phyloP scores from a whole-genome alignment of 257 asterid species.

The Mentha longifolia region DNA sequence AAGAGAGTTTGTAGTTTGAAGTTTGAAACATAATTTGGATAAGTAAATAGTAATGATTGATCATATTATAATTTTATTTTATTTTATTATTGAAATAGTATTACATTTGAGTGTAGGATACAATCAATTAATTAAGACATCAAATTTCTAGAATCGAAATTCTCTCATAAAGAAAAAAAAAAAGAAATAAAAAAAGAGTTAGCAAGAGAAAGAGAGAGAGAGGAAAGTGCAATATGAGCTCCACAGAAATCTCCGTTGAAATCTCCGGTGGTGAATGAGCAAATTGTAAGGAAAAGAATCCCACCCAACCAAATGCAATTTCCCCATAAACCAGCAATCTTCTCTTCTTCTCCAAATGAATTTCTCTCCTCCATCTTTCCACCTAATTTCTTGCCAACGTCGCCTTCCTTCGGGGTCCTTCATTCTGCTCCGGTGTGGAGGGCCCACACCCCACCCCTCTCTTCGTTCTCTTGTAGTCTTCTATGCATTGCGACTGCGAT shows the following conservation, averaged over 20 bases:
- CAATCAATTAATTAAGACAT: too few species aligned
- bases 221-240: neutral
- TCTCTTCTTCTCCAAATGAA: constrained; percentile 47
- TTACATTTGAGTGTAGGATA: too few species aligned
- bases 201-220: neutral
- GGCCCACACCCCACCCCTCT: constrained; percentile 45
- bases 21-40: too few species aligned
- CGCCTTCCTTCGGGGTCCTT: constrained; percentile 62
- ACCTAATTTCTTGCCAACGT: constrained; percentile 39
- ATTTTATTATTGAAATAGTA: too few species aligned
- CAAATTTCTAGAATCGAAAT: too few species aligned
- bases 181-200: too few species aligned
- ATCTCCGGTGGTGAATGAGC: constrained; percentile 52
- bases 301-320: constrained; percentile 30
- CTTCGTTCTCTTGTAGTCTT: neutral
- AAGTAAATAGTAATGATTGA: too few species aligned
- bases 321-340: constrained; percentile 33
- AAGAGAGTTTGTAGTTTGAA: too few species aligned
- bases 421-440: constrained; percentile 60
- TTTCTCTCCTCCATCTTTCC: constrained; percentile 37
- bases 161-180: too few species aligned
- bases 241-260: constrained; percentile 57
- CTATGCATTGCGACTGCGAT: too few species aligned
- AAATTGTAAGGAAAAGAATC: constrained; percentile 39
- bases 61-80: too few species aligned